phyloP scores from a whole-genome alignment of 352 stramenopile genomes.

The Phytopythium delawarense region DNA sequence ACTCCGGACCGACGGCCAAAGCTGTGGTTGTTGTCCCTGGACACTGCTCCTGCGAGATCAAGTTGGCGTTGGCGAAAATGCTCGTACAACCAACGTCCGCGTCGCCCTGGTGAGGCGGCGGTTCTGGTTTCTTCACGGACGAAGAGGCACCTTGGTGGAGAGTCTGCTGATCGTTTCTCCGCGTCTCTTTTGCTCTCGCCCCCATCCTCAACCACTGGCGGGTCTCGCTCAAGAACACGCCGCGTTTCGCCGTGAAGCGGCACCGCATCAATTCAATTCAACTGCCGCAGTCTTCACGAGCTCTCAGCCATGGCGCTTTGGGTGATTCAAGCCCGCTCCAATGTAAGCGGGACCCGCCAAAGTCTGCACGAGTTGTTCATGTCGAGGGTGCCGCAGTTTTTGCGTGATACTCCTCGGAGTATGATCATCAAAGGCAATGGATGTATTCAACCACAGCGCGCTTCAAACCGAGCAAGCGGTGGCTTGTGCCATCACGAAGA shows the following conservation, averaged over 20 bases:
- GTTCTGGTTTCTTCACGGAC: neutral
- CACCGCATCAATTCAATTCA: neutral
- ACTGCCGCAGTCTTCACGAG: neutral
- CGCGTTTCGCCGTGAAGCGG: neutral
- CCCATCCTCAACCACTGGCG: neutral
- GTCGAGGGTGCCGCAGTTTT: no score
- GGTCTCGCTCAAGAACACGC: neutral
- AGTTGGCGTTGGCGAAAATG: neutral
- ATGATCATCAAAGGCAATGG: neutral
- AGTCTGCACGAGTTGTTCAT: no score
- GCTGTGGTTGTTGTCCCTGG: neutral
- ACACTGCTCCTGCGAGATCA: neutral
- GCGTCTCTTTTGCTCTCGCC: neutral
- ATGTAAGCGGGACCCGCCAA: no score
- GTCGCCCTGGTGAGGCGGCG: neutral
- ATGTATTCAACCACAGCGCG: neutral
- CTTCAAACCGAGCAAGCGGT: neutral
- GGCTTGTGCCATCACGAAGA: neutral
- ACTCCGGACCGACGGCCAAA: neutral
- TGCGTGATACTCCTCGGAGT: no score
- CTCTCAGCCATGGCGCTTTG: no score
- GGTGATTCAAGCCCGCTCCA: no score
- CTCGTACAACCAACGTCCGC: neutral
- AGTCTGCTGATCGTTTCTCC: neutral
- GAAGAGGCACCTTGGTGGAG: conserved; percentile 4